Evolutionary conservation across 2,329 filamentous ascomycete genomes (phyloP).

Genomic region (Fusarium armeniacum): DNA sequence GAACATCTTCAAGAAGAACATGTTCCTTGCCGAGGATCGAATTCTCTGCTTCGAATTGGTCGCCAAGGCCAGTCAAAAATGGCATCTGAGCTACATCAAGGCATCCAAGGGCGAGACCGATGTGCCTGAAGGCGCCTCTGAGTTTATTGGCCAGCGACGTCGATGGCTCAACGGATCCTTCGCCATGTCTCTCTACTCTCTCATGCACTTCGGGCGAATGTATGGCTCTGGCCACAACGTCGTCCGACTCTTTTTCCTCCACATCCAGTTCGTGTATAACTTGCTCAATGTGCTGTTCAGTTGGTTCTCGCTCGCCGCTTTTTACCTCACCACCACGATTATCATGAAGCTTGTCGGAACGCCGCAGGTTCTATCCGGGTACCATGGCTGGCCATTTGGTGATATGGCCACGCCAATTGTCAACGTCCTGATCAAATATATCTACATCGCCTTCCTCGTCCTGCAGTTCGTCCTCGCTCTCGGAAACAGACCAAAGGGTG

Average conservation of each 20-base stretch:
- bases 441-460: constrained; percentile 46
- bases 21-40: constrained; percentile 47
- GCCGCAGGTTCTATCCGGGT: constrained; percentile 32
- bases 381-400: constrained; percentile 47
- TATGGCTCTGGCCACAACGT: constrained; percentile 46
- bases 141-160: constrained; percentile 46
- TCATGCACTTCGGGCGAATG: constrained; percentile 46
- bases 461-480: constrained; percentile 46
- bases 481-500: constrained; percentile 46
- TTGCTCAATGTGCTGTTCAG: constrained; percentile 45
- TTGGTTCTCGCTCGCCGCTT: constrained; percentile 45
- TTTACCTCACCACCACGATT: constrained; percentile 45
- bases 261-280: constrained; percentile 47
- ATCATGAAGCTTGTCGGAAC: constrained; percentile 47
- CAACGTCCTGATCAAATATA: constrained; percentile 45
- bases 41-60: constrained; percentile 48
- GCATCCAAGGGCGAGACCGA: constrained; percentile 48
- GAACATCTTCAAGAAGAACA: constrained; percentile 50
- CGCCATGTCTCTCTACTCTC: constrained; percentile 46
- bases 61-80: constrained; percentile 47
- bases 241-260: constrained; percentile 45
- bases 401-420: constrained; percentile 44
- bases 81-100: constrained; percentile 49
- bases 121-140: constrained; percentile 45
- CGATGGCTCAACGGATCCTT: constrained; percentile 48